phyloP scores from a whole-genome alignment of 148 eudicot species.

The Diospyros kaki region DNA sequence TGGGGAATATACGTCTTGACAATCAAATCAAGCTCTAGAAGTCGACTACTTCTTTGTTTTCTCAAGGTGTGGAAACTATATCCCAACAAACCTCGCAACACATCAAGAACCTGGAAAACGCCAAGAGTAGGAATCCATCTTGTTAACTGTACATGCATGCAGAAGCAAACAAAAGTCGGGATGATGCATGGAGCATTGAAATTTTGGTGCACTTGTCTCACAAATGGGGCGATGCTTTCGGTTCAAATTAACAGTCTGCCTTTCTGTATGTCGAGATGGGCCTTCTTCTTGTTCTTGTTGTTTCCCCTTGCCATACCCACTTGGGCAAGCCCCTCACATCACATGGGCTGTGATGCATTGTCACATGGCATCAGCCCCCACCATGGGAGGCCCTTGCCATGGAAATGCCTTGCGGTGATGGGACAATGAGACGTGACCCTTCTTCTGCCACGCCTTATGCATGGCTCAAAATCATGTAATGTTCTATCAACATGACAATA shows the following conservation, averaged over 20 bases:
- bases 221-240: not conserved
- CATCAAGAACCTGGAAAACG: not conserved
- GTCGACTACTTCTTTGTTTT: no score
- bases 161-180: not conserved
- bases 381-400: not conserved
- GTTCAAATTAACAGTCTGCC: not conserved
- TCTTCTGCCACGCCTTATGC: no score
- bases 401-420: no score
- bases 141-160: not conserved
- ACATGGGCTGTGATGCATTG: not conserved
- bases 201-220: not conserved
- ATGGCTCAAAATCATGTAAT: no score
- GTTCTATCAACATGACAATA: no score
- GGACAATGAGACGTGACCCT: no score
- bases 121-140: not conserved
- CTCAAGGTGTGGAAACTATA: no score
- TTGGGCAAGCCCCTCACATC: not conserved
- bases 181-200: not conserved
- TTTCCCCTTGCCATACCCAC: not conserved
- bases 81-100: no score
- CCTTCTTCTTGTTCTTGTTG: not conserved
- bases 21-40: not conserved
- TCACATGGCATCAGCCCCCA: constrained; percentile 12
- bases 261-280: no score
- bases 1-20: no score